These are phyloP conservation scores for Ceratocystis cacaofunesta DNA, from an alignment of 2,329 filamentous ascomycete species.

Conservation along the genomic window DNA sequence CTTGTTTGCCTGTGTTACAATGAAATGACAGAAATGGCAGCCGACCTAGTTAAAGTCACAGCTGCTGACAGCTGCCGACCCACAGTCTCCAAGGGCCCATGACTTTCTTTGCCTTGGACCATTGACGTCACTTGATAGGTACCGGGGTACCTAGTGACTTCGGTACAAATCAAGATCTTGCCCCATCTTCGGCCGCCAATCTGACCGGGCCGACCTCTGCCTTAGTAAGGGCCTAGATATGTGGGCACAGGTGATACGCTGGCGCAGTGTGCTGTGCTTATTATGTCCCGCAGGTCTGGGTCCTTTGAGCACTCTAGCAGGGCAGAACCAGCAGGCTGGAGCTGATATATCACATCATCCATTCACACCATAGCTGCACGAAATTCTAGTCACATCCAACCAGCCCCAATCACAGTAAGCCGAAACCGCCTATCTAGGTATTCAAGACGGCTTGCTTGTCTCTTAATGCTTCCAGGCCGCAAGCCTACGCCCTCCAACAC, in stretches of 20 bases:
- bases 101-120: no score
- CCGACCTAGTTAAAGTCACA: neutral
- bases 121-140: no score
- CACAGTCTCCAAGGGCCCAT: neutral
- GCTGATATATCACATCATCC: no score
- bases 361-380: neutral
- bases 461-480: no score
- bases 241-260: neutral
- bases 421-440: neutral
- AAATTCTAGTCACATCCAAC: no score
- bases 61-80: neutral
- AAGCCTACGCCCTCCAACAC: no score
- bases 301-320: neutral
- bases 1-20: neutral
- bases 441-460: neutral
- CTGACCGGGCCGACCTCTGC: neutral
- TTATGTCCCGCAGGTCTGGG: neutral
- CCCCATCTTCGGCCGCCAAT: neutral
- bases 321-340: no score
- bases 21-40: neutral
- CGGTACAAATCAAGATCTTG: no score
- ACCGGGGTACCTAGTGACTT: no score
- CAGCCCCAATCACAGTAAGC: neutral
- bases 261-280: neutral
- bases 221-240: neutral